Percentiles rank a stretch among this genome's conserved stretches.
These are phyloP conservation scores for Fragaria vesca DNA, from an alignment of 306 rosid genomes.

Conservation along the genomic window DNA sequence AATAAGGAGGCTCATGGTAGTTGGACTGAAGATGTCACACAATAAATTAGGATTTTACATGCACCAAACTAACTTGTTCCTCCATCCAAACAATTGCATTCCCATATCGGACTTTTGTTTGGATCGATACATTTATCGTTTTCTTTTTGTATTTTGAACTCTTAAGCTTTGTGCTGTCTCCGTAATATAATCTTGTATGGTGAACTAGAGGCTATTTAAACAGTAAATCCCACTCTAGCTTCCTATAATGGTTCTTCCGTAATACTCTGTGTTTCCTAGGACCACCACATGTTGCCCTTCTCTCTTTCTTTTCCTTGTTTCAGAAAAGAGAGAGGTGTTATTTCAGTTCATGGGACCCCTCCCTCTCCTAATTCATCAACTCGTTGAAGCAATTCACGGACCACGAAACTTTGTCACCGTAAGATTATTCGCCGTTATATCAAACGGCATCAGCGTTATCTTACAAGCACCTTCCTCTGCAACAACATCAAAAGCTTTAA, in stretches of 20 bases:
- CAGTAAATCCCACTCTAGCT: background rate
- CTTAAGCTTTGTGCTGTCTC: background rate
- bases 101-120: too few relatives aligned
- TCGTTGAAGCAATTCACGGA: constrained; percentile 25
- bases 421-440: constrained; percentile 22
- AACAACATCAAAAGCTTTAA: constrained; percentile 21
- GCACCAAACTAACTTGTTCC: background rate
- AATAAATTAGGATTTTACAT: background rate
- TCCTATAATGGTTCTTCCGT: constrained; percentile 6
- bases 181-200: background rate
- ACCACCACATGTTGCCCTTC: constrained; percentile 8
- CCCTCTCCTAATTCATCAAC: constrained; percentile 6
- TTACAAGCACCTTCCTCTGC: background rate
- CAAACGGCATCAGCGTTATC: constrained; percentile 2
- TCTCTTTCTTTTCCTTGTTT: background rate
- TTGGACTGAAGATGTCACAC: background rate
- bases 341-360: constrained; percentile 21
- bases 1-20: too few relatives aligned
- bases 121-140: too few relatives aligned
- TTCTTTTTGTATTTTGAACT: background rate
- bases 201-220: background rate
- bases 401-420: constrained; percentile 10
- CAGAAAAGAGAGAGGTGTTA: background rate
- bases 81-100: background rate
- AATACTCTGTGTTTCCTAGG: constrained; percentile 27